Percentiles rank a stretch among this genome's conserved stretches.
These are phyloP conservation scores for Dalbergia cultrata DNA, from an alignment of 306 rosid species.

Conservation along the genomic window DNA sequence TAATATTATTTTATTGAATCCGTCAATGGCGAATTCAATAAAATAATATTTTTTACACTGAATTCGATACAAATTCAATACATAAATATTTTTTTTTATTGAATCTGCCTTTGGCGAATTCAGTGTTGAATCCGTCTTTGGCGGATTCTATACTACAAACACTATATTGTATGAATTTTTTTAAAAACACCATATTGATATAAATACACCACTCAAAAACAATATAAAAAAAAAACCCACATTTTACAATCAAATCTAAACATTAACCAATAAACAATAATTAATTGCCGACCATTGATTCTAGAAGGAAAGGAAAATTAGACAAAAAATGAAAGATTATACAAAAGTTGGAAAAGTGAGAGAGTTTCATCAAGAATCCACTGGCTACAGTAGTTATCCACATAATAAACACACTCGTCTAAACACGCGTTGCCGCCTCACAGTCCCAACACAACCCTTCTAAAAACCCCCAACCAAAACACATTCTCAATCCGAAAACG, in stretches of 20 bases:
- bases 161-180: too few species aligned
- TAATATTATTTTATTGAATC: too few species aligned
- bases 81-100: too few species aligned
- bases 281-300: slow-evolving; percentile 46
- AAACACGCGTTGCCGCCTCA: slow-evolving; percentile 24
- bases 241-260: slow-evolving; percentile 35
- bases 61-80: too few species aligned
- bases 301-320: slow-evolving; percentile 39
- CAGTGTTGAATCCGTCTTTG: too few species aligned
- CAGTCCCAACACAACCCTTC: background rate
- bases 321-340: slow-evolving; percentile 32
- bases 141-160: too few species aligned
- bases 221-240: too few species aligned
- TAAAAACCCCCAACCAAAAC: slow-evolving; percentile 32
- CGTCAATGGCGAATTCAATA: too few species aligned
- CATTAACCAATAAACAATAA: slow-evolving; percentile 20
- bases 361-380: slow-evolving; percentile 35
- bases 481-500: slow-evolving; percentile 36
- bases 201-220: too few species aligned
- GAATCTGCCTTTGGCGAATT: too few species aligned
- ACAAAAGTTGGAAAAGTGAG: slow-evolving; percentile 30
- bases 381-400: slow-evolving; percentile 17
- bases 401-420: slow-evolving; percentile 7
- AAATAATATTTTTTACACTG: too few species aligned
- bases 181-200: too few species aligned